These are phyloP conservation scores for Melanogaster broomeanus DNA, from an alignment of 768 basidiomycete genomes.

Conservation along the genomic window DNA sequence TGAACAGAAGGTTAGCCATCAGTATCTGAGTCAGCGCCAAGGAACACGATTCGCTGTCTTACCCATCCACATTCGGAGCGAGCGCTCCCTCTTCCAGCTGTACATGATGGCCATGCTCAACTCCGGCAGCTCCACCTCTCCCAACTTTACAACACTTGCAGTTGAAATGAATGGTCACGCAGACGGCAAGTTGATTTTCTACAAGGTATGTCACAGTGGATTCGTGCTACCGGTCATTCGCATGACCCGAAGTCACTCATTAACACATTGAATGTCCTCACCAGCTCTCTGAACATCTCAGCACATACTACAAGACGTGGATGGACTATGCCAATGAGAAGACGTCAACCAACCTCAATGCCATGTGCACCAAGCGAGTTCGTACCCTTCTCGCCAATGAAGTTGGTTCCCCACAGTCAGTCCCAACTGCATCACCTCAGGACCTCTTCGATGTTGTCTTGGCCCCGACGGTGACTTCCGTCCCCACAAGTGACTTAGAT, in stretches of 20 bases:
- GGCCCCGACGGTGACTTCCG: background rate
- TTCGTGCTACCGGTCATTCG: too few species aligned
- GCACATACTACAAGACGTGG: background rate
- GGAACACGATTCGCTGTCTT: background rate
- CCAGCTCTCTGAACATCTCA: background rate
- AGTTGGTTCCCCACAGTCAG: too few species aligned
- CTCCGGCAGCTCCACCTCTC: background rate
- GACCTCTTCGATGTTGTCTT: too few species aligned
- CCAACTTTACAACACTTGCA: background rate
- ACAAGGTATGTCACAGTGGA: background rate
- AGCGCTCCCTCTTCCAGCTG: background rate
- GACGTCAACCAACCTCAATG: background rate
- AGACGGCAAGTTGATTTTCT: background rate
- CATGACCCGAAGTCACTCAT: too few species aligned
- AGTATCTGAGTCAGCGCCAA: background rate
- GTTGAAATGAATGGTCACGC: background rate
- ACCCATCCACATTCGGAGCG: background rate
- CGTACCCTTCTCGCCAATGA: too few species aligned
- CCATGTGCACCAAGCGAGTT: too few species aligned
- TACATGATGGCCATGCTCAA: background rate
- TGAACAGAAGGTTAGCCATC: background rate
- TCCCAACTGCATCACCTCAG: too few species aligned
- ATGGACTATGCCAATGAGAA: background rate
- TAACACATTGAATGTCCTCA: too few species aligned
- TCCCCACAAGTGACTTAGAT: background rate